These are phyloP conservation scores for Pleurotus platypus DNA, from an alignment of 768 basidiomycete species.

Conservation along the genomic window DNA sequence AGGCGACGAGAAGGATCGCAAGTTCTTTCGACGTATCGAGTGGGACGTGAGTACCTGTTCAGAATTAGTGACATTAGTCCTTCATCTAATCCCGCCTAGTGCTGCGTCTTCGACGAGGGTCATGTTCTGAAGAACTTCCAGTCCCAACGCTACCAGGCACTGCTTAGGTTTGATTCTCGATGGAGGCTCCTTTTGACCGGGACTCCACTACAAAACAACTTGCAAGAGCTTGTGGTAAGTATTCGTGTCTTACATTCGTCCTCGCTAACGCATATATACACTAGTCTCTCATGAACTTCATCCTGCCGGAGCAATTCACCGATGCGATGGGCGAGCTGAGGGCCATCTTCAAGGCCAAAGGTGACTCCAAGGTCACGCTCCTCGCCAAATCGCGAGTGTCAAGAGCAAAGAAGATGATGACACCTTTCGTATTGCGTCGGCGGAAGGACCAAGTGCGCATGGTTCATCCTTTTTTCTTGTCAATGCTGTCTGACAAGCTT, in stretches of 20 bases:
- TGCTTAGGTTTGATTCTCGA: constrained; percentile 78
- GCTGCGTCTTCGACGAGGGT: constrained; percentile 94
- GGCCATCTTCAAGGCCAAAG: constrained; percentile 95
- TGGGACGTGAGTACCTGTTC: constrained; percentile 76
- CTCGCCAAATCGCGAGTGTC: constrained; percentile 92
- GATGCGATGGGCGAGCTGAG: constrained; percentile 75
- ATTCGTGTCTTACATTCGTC: background rate
- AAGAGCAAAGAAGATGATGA: constrained; percentile 98
- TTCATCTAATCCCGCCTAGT: constrained; percentile 41
- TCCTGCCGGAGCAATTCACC: constrained; percentile 86
- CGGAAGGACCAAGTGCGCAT: constrained; percentile 83
- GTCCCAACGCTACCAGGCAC: constrained; percentile 90
- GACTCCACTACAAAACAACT: constrained; percentile 90
- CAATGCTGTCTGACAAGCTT: background rate
- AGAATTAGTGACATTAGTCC: background rate
- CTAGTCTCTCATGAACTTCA: constrained; percentile 97
- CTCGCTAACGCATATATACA: constrained; percentile 5
- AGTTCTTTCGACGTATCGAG: constrained; percentile 86
- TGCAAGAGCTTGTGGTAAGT: constrained; percentile 86
- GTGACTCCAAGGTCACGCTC: constrained; percentile 84
- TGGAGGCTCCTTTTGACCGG: constrained; percentile 95
- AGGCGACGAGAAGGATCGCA: constrained; percentile 85
- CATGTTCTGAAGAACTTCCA: constrained; percentile 97
- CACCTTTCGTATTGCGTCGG: constrained; percentile 95
- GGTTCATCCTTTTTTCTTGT: background rate